Percentiles rank a stretch among this genome's conserved stretches.
Evolutionary conservation across 2,329 filamentous ascomycete genomes (phyloP).

Genomic region (Sporothrix pallida): DNA sequence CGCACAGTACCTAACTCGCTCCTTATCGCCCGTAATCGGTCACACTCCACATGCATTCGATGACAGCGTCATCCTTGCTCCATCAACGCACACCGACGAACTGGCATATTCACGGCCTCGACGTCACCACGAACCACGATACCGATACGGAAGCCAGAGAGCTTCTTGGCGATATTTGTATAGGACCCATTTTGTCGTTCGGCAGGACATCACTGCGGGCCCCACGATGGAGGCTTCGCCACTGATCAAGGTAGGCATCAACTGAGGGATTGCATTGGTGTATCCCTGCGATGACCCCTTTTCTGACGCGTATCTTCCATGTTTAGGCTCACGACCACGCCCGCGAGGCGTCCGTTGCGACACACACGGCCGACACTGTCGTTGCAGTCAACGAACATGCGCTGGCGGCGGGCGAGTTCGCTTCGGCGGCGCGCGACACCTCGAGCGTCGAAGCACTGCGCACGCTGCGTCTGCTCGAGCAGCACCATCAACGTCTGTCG

Average conservation of each 20-base stretch:
- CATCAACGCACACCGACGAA: constrained; percentile 4
- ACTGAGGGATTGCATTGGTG: no score
- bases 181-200: not conserved
- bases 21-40: constrained; percentile 28
- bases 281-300: no score
- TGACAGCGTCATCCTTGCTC: constrained; percentile 19
- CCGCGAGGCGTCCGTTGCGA: constrained; percentile 78
- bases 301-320: constrained; percentile 2
- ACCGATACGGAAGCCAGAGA: constrained; percentile 11
- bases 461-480: constrained; percentile 82
- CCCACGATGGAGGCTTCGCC: constrained; percentile 70
- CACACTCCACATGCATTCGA: not conserved
- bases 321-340: constrained; percentile 84
- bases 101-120: not conserved
- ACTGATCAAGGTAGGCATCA: constrained; percentile 65
- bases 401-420: constrained; percentile 85
- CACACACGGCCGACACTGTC: constrained; percentile 74
- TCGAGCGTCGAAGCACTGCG: constrained; percentile 74
- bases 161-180: not conserved
- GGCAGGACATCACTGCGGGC: not conserved
- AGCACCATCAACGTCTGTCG: constrained; percentile 84
- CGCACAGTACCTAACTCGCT: not conserved
- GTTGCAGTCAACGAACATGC: constrained; percentile 88
- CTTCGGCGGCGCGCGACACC: constrained; percentile 77
- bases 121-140: not conserved